These are phyloP conservation scores for Polygonum aviculare DNA, from an alignment of 148 eudicot species.

Conservation along the genomic window DNA sequence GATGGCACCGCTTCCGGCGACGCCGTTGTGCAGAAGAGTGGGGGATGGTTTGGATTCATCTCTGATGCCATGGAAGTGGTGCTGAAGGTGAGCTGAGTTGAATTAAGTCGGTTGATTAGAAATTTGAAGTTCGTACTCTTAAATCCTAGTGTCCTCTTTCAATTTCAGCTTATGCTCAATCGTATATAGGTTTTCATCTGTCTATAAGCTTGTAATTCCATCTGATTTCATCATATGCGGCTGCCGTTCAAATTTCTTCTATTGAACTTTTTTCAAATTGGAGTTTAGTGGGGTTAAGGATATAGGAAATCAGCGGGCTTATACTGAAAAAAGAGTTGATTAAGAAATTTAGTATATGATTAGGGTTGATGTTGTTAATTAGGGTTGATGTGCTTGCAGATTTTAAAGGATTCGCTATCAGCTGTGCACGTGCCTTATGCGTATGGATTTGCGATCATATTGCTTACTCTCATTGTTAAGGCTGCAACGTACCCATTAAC, in stretches of 20 bases:
- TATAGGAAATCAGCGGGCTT: too few relatives aligned
- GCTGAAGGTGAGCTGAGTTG: slow-evolving; percentile 44
- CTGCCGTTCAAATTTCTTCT: neutral
- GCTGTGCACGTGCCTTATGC: slow-evolving; percentile 62
- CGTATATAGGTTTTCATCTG: neutral
- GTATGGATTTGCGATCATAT: slow-evolving; percentile 68
- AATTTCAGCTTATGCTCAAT: neutral
- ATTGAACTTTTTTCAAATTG: neutral
- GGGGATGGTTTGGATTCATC: slow-evolving; percentile 93
- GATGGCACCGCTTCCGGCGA: slow-evolving; percentile 26
- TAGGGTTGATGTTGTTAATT: neutral
- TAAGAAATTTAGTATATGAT: neutral
- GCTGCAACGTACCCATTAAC: slow-evolving; percentile 54
- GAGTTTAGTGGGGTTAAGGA: neutral
- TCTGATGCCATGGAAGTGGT: slow-evolving; percentile 95
- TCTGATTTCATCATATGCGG: neutral
- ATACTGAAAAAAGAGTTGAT: too few relatives aligned
- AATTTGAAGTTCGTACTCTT: neutral
- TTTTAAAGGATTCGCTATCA: slow-evolving; percentile 54
- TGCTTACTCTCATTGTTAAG: slow-evolving; percentile 63
- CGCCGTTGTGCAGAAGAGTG: slow-evolving; percentile 49
- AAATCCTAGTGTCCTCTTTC: neutral
- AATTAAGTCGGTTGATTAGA: neutral
- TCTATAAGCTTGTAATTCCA: neutral
- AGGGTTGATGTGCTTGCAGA: slow-evolving; percentile 23